Evolutionary conservation across 2,329 filamentous ascomycete genomes (phyloP), one percentile per base, ranked within the genome.

Genomic region (Bipolaris bicolor): DNA sequence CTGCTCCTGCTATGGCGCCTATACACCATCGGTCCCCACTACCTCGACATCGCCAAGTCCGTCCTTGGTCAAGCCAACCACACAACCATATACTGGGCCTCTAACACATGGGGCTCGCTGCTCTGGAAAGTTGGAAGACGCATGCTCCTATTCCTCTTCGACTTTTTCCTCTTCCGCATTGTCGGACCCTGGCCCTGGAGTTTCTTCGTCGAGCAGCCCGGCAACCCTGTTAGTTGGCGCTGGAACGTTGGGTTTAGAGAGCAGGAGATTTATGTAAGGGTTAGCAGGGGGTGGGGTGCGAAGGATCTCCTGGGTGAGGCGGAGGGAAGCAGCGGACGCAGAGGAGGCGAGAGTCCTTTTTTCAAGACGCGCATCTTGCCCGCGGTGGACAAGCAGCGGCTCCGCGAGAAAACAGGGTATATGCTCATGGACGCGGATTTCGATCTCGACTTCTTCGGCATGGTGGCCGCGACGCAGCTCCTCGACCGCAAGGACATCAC

Each of bases 381-480:
- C 1, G 93, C 91, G 2, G 89, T 93, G 3, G 83, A 88, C 15
- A 84, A 87, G 20, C 78, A 86, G 67, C 82, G 88, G 50, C 80
- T 94, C 67, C 81, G 84, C 65, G 83, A 87, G 66, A 97, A 96
- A 83, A 97, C 92, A 29, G 92, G 92, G 18, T 96, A 96, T 72
- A 78, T 96, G 62, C 88, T 95, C 65, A 90, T 96, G 82, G 90
- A 93, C 72, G 85, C 84, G 60, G 85, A 92, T 60, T 98, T 92
- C 89, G 90, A 96, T 75, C 80, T 97, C 58, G 92, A 97, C 74
- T 97, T 93, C 84, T 82, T 83, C 45, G 83, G 84, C 18, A 97
- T 97, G 91, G 80, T 92, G 11, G 79, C 83, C 60, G 91, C 91
- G 3, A 89, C 91, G 44, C 78, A 79, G 33, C 76, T 96, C 63